Evolutionary conservation across 331 rosid genomes (phyloP), one percentile per base, ranked within the genome.

Genomic region (Phaseolus coccineus): DNA sequence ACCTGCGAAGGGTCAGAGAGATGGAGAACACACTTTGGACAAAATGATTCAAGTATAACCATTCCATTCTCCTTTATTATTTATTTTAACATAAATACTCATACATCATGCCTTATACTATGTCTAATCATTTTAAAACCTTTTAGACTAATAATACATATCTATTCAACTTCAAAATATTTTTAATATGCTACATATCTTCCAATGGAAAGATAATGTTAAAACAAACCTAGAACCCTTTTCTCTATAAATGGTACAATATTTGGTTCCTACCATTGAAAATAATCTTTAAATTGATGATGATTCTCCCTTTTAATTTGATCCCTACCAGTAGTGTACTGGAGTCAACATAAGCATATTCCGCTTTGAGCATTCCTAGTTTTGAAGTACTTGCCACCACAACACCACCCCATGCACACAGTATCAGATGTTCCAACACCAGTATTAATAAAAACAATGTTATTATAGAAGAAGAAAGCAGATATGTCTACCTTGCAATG

Each of bases 301-400:
- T 76, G 71, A 6, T 75, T 51, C 73, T 71, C 78, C 80, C 74
- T 88, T 67, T 24, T 42, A 42, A 67, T 78, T 87, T 89, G 85
- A 91, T 91, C 71, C 85, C 78, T 13, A 72, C 72, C 78, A 81
- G 42, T 75, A 27, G 78, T 57, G 79, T 64, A 65, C 57, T 63
- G 44, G 74, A 80, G 64, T 81, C 88, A 55, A 78, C 80, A 35
- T 78, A 83, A 67, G 89, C 87, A 67, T 42, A 67, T 42, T 67
- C 53, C 37, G 53, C 35, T 35, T 67, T 67, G 53, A 28, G 72
- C 31, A 67, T 67, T 67, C 55, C 51, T 10, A 19, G 52, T 66
- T 88, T 93, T 89, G 88, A 90, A 55, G 85, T 89, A 90, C 88
- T n/a, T n/a, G 8, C 82, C 87, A 35, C 84, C 51, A 73, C 82